Base-by-base conservation (phyloP, 257 asterid species). In the Solanum bulbocastanum region DNA sequence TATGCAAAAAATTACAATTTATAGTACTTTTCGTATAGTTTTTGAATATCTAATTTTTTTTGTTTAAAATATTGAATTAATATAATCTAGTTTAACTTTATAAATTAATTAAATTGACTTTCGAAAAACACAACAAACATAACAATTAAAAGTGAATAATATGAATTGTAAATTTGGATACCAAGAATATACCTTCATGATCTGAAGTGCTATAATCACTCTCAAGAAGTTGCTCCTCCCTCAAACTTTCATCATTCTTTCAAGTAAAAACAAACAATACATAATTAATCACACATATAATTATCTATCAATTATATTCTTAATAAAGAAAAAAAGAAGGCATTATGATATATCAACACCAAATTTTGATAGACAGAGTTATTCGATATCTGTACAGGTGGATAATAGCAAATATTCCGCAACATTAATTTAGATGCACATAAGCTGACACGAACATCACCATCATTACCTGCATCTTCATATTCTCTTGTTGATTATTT, bases 181-280 rank as follows among this genome's bases (percentile, higher is more conserved):
- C 9, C 2, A 44, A 18, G 20, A 5, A 81, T 8, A 79, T 27
- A 91, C 92, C 92, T 88, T 33, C 81, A 13, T n/a, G n/a, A n/a
- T 75, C 25, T 60, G 49, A 27, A 20, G 85, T 81, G 44, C 39
- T 73, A 83, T 71, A 30, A 79, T 83, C 79, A 88, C 86, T 90
- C 74, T 86, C 91, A 79, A 90, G 60, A 79, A 90, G 27, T 40
- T 74, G 20, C 15, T 88, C 90, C 87, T 88, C 83, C 88, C 65
- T 73, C 23, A 72, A 15, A 74, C 82, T 79, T 69, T 68, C 82
- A 23, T 84, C 83, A 14, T 60, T 91, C 92, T 92, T 58, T 18
- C 12, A 44, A 20, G 6, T 32, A 12, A 15, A 37, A 15, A 18
- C 11, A 22, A 33, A 30, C 23, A 73, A 33, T 3, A 16, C 32